These are phyloP conservation scores for Huntiella bhutanensis DNA, from an alignment of 2,329 filamentous ascomycete genomes.

Conservation along the genomic window DNA sequence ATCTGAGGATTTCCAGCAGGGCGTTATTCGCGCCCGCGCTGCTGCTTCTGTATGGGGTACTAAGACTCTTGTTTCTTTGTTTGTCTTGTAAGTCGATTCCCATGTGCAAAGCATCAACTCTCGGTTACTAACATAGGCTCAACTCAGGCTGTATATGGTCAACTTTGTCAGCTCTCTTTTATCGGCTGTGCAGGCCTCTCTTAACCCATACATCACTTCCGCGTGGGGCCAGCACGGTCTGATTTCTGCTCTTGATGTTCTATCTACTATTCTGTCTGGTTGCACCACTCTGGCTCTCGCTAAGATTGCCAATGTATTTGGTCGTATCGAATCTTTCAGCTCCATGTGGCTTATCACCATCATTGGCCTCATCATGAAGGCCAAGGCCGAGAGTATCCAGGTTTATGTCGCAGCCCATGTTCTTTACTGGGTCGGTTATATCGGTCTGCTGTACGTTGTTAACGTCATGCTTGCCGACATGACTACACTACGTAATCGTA, in stretches of 20 bases:
- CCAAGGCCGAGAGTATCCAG: constrained; percentile 35
- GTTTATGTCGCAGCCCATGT: constrained; percentile 42
- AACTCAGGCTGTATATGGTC: constrained; percentile 21
- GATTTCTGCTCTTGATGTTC: constrained; percentile 44
- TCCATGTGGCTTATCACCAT: constrained; percentile 25
- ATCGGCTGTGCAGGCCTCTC: constrained; percentile 23
- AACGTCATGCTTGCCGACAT: constrained; percentile 26
- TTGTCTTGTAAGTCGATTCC: constrained; percentile 19
- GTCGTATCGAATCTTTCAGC: constrained; percentile 27
- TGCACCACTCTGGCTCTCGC: constrained; percentile 24
- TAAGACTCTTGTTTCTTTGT: constrained; percentile 21
- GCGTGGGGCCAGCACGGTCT: constrained; percentile 45
- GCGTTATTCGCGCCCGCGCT: constrained; percentile 22
- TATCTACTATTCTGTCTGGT: constrained; percentile 28
- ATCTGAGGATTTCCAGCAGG: constrained; percentile 17
- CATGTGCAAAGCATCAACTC: not conserved
- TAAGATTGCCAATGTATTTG: constrained; percentile 31
- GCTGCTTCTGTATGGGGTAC: constrained; percentile 22
- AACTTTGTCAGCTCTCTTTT: constrained; percentile 21
- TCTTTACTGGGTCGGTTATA: constrained; percentile 42
- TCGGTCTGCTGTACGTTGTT: constrained; percentile 23
- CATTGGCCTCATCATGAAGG: constrained; percentile 43
- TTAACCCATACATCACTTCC: constrained; percentile 47
- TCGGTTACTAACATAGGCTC: not conserved
- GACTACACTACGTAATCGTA: constrained; percentile 24